These are phyloP conservation scores for Uronychia setigera DNA, from an alignment of 73 alveolate species.

Conservation along the genomic window DNA sequence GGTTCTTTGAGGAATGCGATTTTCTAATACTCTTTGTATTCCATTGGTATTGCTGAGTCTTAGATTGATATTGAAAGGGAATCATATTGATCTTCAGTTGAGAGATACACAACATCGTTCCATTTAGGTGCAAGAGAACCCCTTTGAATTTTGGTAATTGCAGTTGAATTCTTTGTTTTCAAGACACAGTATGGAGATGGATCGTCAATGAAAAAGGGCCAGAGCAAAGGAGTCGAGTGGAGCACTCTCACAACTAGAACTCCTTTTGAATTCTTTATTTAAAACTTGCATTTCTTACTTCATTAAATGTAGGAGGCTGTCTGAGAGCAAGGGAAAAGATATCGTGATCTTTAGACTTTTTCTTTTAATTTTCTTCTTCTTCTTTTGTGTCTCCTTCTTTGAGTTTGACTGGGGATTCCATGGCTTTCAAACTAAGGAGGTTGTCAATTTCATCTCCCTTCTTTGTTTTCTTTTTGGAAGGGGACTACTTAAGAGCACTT, in stretches of 20 bases:
- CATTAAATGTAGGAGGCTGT: background rate
- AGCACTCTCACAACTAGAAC: background rate
- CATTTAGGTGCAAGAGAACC: background rate
- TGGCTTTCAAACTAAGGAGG: background rate
- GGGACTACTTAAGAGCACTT: background rate
- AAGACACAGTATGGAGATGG: background rate
- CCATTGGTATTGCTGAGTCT: background rate
- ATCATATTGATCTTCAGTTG: background rate
- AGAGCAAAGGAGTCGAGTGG: background rate
- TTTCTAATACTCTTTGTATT: background rate
- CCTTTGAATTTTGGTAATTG: background rate
- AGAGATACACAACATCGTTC: background rate
- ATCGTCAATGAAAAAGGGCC: background rate
- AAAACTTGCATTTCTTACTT: background rate
- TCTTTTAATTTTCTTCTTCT: background rate
- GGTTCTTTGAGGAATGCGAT: background rate
- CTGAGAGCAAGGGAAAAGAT: background rate
- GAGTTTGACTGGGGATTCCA: background rate
- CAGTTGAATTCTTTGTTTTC: background rate
- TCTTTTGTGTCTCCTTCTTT: background rate
- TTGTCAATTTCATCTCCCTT: background rate
- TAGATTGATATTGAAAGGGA: background rate
- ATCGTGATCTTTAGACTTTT: background rate
- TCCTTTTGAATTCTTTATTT: background rate
- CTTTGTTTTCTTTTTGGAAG: background rate